Evolutionary conservation across 192 early-diverging fungal species (phyloP), one percentile per base, ranked within the genome.

Genomic region (Coemansia sp.): DNA sequence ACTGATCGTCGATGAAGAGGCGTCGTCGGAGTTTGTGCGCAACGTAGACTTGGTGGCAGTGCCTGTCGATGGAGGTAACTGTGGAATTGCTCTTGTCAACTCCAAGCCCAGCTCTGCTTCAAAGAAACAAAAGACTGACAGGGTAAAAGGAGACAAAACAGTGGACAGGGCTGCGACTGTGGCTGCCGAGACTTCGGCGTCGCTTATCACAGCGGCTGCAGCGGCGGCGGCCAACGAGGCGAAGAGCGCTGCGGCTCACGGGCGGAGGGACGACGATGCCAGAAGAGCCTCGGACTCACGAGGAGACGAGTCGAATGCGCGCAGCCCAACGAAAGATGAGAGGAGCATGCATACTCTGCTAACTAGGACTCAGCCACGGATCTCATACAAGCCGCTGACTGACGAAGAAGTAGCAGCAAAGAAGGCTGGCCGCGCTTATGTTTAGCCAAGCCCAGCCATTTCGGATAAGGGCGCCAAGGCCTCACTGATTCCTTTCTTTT

Each of bases 401-500:
- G 76, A 84, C 43, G 71, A 72, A 24, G 73, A 84, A 41, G 71
- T 84, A n/a, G 81, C 81, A 2, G 74, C 73, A 1, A 78, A 73
- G 27, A 78, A 65, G 69, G 68, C 72, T 16, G 34, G 7, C 64
- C 51, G 65, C 57, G 9, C 29, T 38, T 43, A 29, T 18, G 33
- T 34, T 61, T 43, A 46, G 22, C n/a, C 42, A 15, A 33, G 36
- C 43, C 5, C 12, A 44, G 16, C 3, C 16, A 3, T 40, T 51
- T 60, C 47, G 31, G n/a, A 64, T 60, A 27, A 57, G 51, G 51
- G 51, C 51, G 38, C 22, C 55, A 42, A 36, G 42, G 43, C 16
- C 4, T 44, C 47, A 6, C 4, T 9, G 8, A 63, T 15, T 18
- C 4, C 16, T 22, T 20, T 46, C 51, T 65, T 47, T 69, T 18